Evolutionary conservation across 1,139 yeast species (phyloP).

Genomic region (Kurtzmaniella quercitrusa): DNA sequence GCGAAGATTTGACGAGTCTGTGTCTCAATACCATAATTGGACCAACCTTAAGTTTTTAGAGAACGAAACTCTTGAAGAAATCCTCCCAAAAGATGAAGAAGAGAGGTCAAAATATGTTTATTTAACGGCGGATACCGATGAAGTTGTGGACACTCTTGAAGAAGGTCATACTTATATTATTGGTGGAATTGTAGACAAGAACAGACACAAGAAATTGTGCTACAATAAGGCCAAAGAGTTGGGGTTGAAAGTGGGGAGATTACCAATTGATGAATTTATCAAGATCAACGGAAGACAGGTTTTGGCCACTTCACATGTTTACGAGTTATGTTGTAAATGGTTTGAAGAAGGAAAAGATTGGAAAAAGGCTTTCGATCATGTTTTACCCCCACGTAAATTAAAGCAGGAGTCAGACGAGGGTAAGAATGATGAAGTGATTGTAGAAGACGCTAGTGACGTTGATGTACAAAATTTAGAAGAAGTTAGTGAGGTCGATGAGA

Average conservation of each 20-base stretch:
- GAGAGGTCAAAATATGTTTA: constrained; percentile 52
- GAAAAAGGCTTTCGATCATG: constrained; percentile 80
- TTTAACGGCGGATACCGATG: constrained; percentile 84
- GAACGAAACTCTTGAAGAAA: constrained; percentile 37
- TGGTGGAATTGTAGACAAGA: constrained; percentile 96
- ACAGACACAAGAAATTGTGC: constrained; percentile 81
- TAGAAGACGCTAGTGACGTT: constrained; percentile 8
- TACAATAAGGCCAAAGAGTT: constrained; percentile 72
- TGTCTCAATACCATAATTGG: constrained; percentile 66
- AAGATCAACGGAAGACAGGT: constrained; percentile 83
- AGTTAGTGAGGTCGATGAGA: background rate
- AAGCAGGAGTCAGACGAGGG: constrained; percentile 13
- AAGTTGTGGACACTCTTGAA: constrained; percentile 55
- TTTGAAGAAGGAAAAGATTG: constrained; percentile 67
- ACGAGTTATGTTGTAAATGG: constrained; percentile 81
- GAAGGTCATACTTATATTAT: constrained; percentile 74
- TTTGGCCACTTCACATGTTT: constrained; percentile 90
- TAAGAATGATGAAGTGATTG: constrained; percentile 6
- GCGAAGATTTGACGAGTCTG: constrained; percentile 61
- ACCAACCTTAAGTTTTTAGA: constrained; percentile 50
- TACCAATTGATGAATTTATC: constrained; percentile 86
- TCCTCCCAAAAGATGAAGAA: constrained; percentile 27
- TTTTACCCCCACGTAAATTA: constrained; percentile 77
- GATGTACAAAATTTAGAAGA: constrained; percentile 6
- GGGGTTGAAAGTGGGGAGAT: constrained; percentile 68